A percentile compares a stretch with the other conserved stretches of the same genome.
phyloP scores from a whole-genome alignment of 2,329 filamentous ascomycete genomes.

The Rhynchosporium graminicola region DNA sequence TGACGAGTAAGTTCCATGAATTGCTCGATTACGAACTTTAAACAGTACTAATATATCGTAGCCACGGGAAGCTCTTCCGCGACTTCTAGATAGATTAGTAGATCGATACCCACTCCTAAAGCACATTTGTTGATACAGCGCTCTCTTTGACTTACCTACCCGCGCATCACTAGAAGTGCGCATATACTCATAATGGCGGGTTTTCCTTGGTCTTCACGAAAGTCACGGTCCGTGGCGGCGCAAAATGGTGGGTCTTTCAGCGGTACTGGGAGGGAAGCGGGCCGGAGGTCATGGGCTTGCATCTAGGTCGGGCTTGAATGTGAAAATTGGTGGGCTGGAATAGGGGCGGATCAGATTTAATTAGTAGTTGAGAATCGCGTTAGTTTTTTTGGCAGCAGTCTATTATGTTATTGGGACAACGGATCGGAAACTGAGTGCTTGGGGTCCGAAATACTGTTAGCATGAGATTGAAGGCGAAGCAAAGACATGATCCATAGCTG shows the following conservation, averaged over 20 bases:
- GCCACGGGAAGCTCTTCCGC: conserved; percentile 31
- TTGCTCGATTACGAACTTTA: too few relatives aligned
- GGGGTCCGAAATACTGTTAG: not conserved
- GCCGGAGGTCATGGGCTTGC: conserved; percentile 7
- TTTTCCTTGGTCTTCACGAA: conserved; percentile 20
- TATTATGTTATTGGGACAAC: not conserved
- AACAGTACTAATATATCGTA: conserved; percentile 9
- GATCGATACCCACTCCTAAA: not conserved
- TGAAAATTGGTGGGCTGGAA: not conserved
- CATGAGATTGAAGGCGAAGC: not conserved
- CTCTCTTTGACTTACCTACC: conserved; percentile 18
- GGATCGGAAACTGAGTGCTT: conserved; percentile 1
- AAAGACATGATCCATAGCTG: not conserved
- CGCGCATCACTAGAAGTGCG: conserved; percentile 25
- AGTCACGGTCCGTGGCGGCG: conserved; percentile 18
- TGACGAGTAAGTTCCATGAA: conserved; percentile 74
- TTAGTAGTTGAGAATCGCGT: conserved; percentile 4
- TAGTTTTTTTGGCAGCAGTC: conserved; percentile 12
- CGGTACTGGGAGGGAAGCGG: conserved; percentile 16
- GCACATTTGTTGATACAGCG: conserved; percentile 18
- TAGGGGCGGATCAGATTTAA: not conserved
- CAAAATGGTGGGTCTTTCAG: conserved; percentile 32
- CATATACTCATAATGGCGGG: conserved; percentile 28
- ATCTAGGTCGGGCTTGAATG: not conserved
- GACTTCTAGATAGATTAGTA: conserved; percentile 25